These are phyloP conservation scores for Avena insularis DNA, from an alignment of 176 grass and related monocot genomes.

Conservation along the genomic window DNA sequence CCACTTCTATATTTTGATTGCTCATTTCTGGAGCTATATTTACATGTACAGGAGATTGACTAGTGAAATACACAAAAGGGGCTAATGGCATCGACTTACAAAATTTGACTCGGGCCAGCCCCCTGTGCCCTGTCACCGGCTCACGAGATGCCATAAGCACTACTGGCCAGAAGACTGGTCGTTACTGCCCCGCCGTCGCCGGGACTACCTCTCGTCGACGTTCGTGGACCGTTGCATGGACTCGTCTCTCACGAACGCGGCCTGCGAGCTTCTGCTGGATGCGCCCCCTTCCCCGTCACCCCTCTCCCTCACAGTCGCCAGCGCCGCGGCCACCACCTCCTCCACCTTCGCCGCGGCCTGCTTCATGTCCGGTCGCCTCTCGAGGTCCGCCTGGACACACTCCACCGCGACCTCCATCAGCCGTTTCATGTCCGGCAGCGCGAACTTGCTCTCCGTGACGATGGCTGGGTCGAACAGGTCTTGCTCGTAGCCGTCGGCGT, in stretches of 20 bases:
- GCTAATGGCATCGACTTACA: constrained; percentile 10
- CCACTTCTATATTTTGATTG: constrained; percentile 7
- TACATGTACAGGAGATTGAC: constrained; percentile 5
- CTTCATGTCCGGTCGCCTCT: constrained; percentile 62
- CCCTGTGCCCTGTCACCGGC: background rate
- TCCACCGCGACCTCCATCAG: constrained; percentile 64
- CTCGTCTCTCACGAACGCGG: constrained; percentile 45
- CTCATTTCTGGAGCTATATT: constrained; percentile 25
- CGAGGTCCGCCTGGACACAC: constrained; percentile 55
- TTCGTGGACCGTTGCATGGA: constrained; percentile 50
- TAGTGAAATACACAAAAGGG: background rate
- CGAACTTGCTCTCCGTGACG: constrained; percentile 51
- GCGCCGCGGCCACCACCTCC: constrained; percentile 38
- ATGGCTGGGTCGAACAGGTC: constrained; percentile 80
- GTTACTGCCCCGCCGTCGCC: constrained; percentile 42
- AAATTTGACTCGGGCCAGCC: constrained; percentile 37
- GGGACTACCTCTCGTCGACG: constrained; percentile 45
- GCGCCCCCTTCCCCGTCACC: background rate
- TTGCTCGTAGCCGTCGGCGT: constrained; percentile 58
- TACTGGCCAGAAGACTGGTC: no score
- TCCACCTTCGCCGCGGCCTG: constrained; percentile 64
- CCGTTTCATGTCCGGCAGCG: constrained; percentile 77
- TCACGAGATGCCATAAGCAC: constrained; percentile 19
- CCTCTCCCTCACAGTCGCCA: constrained; percentile 39
- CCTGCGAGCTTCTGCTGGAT: constrained; percentile 36